Evolutionary conservation across 371 early-diverging fungal genomes (phyloP).

Genomic region (Mortierella polycephala): DNA sequence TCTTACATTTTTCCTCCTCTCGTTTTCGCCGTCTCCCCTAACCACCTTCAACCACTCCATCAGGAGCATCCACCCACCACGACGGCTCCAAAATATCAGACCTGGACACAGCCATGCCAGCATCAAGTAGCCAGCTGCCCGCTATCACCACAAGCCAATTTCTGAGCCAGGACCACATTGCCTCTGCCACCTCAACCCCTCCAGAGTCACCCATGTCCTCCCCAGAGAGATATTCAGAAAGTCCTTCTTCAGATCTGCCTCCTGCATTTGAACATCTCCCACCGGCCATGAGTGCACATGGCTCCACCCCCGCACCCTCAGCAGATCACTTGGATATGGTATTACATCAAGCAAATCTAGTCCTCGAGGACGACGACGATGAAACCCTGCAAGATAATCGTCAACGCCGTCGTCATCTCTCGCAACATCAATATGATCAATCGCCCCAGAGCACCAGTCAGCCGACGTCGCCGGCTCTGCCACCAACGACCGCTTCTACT

Average conservation of each 20-base stretch:
- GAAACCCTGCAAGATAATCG: slow-evolving; percentile 8
- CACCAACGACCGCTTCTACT: slow-evolving; percentile 7
- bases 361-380: slow-evolving; percentile 33
- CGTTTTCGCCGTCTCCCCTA: too few relatives aligned
- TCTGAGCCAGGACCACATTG: too few relatives aligned
- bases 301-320: slow-evolving; percentile 35
- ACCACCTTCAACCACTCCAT: too few relatives aligned
- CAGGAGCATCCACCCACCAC: too few relatives aligned
- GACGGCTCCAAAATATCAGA: too few relatives aligned
- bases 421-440: neutral
- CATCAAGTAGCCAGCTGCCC: too few relatives aligned
- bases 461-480: slow-evolving; percentile 12
- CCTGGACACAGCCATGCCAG: too few relatives aligned
- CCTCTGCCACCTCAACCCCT: neutral
- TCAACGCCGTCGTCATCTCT: slow-evolving; percentile 1
- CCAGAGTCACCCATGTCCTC: slow-evolving; percentile 10
- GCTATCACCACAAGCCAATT: too few relatives aligned
- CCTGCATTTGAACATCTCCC: slow-evolving; percentile 13
- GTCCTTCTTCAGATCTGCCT: neutral
- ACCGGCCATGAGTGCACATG: slow-evolving; percentile 21
- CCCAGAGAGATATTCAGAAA: slow-evolving; percentile 2
- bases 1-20: too few relatives aligned
- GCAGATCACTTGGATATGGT: slow-evolving; percentile 37
- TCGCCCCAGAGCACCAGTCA: slow-evolving; percentile 5
- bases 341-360: slow-evolving; percentile 15